phyloP scores from a whole-genome alignment of 106 monocot genomes.

The Chionographis japonica region DNA sequence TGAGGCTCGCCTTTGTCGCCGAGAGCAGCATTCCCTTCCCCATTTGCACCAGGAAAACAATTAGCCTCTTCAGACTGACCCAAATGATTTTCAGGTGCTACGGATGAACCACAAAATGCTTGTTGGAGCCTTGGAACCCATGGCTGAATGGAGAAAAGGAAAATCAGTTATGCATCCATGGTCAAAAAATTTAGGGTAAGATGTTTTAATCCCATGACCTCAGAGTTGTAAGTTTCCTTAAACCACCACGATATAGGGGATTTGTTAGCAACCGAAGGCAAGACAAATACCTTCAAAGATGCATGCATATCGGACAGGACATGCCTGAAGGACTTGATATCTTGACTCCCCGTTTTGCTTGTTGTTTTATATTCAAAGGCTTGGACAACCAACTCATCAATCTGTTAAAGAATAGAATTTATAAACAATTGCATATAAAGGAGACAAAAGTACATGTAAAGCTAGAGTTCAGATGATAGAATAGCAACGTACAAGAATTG shows the following conservation, averaged over 20 bases:
- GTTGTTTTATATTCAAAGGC: conserved; percentile 25
- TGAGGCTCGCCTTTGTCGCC: conserved; percentile 13
- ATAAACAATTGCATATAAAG: too few species aligned
- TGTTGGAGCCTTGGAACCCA: conserved; percentile 62
- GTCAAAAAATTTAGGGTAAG: not conserved
- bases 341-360: conserved; percentile 33
- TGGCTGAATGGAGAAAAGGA: conserved; percentile 33
- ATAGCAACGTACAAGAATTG: too few species aligned
- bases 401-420: conserved; percentile 24
- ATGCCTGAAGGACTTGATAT: conserved; percentile 56
- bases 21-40: conserved; percentile 3
- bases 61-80: not conserved
- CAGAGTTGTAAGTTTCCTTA: not conserved
- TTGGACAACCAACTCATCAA: conserved; percentile 61
- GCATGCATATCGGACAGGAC: conserved; percentile 53
- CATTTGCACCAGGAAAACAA: conserved; percentile 16
- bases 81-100: not conserved
- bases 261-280: not conserved
- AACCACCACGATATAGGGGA: not conserved
- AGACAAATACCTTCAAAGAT: conserved; percentile 58
- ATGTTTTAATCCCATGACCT: not conserved
- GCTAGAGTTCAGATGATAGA: too few species aligned
- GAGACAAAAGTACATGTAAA: too few species aligned
- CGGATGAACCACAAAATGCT: conserved; percentile 13
- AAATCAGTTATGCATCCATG: not conserved